Evolutionary conservation across 73 alveolate genomes (phyloP).

Genomic region (Tetrahymena thermophila): DNA sequence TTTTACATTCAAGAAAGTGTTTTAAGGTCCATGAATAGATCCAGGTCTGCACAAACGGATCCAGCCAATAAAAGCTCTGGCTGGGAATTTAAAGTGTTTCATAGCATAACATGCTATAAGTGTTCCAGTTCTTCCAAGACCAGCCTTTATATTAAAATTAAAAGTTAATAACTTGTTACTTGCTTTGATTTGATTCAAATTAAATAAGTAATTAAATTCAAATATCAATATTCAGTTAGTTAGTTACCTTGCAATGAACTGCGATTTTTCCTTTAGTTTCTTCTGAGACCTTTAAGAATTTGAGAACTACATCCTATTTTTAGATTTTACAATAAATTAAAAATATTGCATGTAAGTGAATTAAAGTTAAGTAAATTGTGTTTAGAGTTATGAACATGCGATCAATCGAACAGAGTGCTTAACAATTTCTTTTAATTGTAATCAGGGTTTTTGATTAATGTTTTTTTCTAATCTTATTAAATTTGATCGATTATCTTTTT

Average conservation of each 20-base stretch:
- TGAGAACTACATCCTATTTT: not conserved
- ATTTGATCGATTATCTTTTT: not conserved
- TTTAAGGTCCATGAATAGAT: not conserved
- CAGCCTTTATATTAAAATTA: constrained; percentile 70
- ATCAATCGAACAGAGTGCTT: not conserved
- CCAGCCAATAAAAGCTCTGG: not conserved
- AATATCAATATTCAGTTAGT: no score
- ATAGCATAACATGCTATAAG: constrained; percentile 81
- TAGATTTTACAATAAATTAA: not conserved
- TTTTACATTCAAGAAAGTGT: not conserved
- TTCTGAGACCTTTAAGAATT: not conserved
- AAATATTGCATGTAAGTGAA: not conserved
- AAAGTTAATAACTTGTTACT: no score
- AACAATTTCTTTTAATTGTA: not conserved
- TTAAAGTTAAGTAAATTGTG: not conserved
- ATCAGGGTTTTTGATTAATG: no score
- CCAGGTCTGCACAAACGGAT: not conserved
- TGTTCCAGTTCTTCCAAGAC: constrained; percentile 97
- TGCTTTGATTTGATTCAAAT: no score
- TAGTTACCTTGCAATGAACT: not conserved
- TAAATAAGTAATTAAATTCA: no score
- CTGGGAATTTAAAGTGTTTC: constrained; percentile 53
- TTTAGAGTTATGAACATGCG: not conserved
- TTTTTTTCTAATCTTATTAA: no score
- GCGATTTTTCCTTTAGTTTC: not conserved